phyloP scores from a whole-genome alignment of 1,284 basidiomycete genomes.

The Malassezia dermatis region DNA sequence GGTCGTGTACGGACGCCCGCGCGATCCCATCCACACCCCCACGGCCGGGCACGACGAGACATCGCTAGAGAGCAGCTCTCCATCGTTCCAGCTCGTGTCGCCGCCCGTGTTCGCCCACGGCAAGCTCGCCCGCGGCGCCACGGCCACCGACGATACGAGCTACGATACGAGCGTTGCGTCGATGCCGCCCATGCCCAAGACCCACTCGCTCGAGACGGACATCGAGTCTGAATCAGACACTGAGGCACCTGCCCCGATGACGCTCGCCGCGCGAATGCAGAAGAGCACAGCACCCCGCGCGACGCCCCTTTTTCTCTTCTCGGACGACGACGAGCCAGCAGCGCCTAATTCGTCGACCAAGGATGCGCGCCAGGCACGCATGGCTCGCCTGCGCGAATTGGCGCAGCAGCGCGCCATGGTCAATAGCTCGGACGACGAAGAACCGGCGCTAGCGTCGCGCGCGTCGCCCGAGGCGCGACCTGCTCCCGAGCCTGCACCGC shows the following conservation, averaged over 20 bases:
- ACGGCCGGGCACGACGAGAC: not conserved
- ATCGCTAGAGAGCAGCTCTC: conserved; percentile 5
- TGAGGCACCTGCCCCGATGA: not conserved
- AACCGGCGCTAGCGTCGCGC: not conserved
- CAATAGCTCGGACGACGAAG: not conserved
- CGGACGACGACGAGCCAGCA: not conserved
- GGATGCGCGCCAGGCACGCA: conserved; percentile 7
- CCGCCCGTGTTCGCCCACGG: not conserved
- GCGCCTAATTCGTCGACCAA: not conserved
- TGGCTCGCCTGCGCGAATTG: conserved; percentile 9
- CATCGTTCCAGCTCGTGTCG: conserved; percentile 14
- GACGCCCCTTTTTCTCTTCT: not conserved
- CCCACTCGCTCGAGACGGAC: conserved; percentile 12
- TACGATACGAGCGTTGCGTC: conserved; percentile 16
- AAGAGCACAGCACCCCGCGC: not conserved
- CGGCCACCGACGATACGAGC: conserved; percentile 8
- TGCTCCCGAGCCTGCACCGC: not conserved
- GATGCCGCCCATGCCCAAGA: not conserved
- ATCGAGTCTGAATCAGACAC: conserved; percentile 6
- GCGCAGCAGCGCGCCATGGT: conserved; percentile 6
- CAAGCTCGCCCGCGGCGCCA: not conserved
- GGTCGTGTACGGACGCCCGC: conserved; percentile 6
- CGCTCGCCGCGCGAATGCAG: conserved; percentile 1
- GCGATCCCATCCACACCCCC: not conserved
- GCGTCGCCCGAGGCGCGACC: not conserved